phyloP scores from a whole-genome alignment of 2,329 filamentous ascomycete genomes.

The Colletotrichum neosansevieriae region DNA sequence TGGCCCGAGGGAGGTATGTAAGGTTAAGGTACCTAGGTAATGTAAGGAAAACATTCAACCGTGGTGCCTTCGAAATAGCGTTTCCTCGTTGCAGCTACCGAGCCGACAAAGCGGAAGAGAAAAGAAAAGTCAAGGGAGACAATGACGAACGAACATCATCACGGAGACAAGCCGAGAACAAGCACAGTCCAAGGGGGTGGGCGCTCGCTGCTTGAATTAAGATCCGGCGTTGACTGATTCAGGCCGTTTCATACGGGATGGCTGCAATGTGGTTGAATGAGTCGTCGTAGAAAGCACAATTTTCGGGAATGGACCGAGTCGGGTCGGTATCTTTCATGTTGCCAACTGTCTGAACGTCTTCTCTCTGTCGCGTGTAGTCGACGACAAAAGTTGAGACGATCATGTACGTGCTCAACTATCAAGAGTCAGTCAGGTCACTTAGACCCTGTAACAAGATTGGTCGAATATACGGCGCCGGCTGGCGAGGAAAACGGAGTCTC shows the following conservation, averaged over 20 bases:
- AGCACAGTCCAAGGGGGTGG: conserved; percentile 16
- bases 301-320: conserved; percentile 24
- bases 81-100: conserved; percentile 4
- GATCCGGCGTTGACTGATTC: conserved; percentile 35
- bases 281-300: not conserved
- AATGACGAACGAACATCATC: not conserved
- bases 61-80: conserved; percentile 1
- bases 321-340: not conserved
- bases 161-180: conserved; percentile 7
- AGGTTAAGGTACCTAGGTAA: too few relatives aligned
- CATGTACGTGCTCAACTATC: conserved; percentile 17
- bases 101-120: not conserved
- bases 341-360: not conserved
- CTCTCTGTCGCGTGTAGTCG: conserved; percentile 18
- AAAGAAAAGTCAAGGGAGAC: not conserved
- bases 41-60: too few relatives aligned
- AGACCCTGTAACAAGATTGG: not conserved
- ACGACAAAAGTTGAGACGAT: conserved; percentile 31
- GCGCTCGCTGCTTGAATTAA: not conserved
- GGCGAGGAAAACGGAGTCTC: conserved; percentile 5
- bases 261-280: conserved; percentile 18
- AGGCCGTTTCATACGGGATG: conserved; percentile 35
- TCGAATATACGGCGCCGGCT: conserved; percentile 10
- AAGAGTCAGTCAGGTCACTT: conserved; percentile 9
- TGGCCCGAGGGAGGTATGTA: conserved; percentile 1